These are phyloP conservation scores for Pseudogymnoascus verrucosus DNA, from an alignment of 2,329 filamentous ascomycete genomes.

Conservation along the genomic window DNA sequence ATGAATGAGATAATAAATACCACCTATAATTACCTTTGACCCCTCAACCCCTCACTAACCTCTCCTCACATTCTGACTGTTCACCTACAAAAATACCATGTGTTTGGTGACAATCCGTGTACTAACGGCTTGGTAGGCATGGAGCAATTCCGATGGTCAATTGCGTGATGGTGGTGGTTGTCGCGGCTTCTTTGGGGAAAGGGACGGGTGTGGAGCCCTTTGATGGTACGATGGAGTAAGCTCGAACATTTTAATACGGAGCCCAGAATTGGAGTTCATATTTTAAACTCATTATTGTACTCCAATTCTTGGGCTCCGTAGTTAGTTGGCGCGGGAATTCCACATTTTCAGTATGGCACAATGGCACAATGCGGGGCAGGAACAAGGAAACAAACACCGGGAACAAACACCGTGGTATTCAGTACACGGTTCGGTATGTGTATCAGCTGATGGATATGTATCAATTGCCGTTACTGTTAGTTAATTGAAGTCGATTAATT, in stretches of 20 bases:
- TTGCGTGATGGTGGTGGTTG: neutral
- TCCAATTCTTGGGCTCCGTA: constrained; percentile 3
- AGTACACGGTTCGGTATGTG: neutral
- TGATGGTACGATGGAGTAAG: neutral
- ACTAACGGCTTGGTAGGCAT: neutral
- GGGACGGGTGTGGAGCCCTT: neutral
- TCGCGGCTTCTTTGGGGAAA: neutral
- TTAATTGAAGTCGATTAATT: neutral
- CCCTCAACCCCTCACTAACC: neutral
- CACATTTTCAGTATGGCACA: neutral
- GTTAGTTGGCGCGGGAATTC: neutral
- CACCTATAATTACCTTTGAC: neutral
- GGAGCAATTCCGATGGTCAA: constrained; percentile 1
- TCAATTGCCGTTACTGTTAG: neutral
- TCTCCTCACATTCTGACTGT: neutral
- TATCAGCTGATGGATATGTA: neutral
- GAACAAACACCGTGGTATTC: neutral
- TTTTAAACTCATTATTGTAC: too few relatives aligned
- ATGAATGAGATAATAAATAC: neutral
- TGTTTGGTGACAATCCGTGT: neutral
- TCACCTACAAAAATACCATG: neutral
- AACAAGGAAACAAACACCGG: neutral
- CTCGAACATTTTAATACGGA: neutral
- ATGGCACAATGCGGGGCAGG: neutral
- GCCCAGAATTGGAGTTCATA: neutral